Base-by-base conservation (phyloP, 2,329 filamentous ascomycete genomes). In the Colletotrichum incanum region DNA sequence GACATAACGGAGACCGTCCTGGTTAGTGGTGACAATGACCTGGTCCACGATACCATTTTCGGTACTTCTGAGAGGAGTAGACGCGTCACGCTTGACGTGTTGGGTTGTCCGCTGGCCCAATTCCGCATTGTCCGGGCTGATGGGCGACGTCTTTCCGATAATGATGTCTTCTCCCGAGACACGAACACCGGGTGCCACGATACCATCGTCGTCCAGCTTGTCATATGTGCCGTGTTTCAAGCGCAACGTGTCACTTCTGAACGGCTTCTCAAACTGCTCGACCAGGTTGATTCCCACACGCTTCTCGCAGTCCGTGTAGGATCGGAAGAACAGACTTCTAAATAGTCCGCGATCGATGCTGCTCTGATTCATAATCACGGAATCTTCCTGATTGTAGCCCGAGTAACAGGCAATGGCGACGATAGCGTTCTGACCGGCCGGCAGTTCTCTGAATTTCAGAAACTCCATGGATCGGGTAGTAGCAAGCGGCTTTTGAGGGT, bases 381-480 rank as follows among this genome's bases (percentile, higher is more conserved):
- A 99, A 91, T 99, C 96, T 94, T 99, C 96, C 82, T 99, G 97
- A 84, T 99, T 99, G 87, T 99, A 99, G 72, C 96, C 96, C 66
- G 95, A 98, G 84, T 99, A 99, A 82, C 94, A 97, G 72, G 95
- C 92, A 84, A 99, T 99, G 50, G 96, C 97, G 16, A 99, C 96
- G 77, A 99, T 99, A 26, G 96, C 96, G 79, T 99, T 99, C 82
- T 99, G 96, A 3, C 96, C 96, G 20, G 96, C 96, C 23, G 96
- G 96, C 71, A 99, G 87, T 83, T 99, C 96, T 84, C 96, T 91
- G 92, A 99, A 99, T 79, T 98, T 98, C 77, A 99, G 87, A 83
- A 97, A 98, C 82, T 99, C 96, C 97, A 99, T 99, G 5, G 96
- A 98, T 75, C 95, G 91, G 23, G 96, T 99, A 1, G 96, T 98